A percentile compares a stretch with the other conserved stretches of the same genome.
Evolutionary conservation across 2,329 filamentous ascomycete genomes (phyloP).

Genomic region (Aspergillus ruber): DNA sequence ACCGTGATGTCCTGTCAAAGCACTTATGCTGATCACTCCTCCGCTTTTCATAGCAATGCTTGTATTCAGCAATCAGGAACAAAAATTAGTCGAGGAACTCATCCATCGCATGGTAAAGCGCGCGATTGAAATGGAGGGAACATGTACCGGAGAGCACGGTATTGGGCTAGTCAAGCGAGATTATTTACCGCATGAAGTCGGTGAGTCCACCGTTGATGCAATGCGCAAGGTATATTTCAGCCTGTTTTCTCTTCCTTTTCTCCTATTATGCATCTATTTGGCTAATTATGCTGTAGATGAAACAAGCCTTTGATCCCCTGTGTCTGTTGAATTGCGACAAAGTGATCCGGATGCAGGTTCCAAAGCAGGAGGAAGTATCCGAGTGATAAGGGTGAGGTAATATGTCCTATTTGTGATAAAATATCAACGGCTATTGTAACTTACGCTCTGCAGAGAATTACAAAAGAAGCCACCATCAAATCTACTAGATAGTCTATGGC

Average conservation of each 20-base stretch:
- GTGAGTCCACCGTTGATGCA: conserved; percentile 53
- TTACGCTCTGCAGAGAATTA: too few relatives aligned
- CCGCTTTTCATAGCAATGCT: conserved; percentile 46
- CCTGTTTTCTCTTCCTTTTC: too few relatives aligned
- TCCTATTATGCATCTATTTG: background rate
- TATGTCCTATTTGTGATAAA: too few relatives aligned
- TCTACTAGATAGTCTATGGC: too few relatives aligned
- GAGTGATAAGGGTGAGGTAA: too few relatives aligned
- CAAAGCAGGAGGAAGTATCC: conserved; percentile 42
- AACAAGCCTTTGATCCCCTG: conserved; percentile 60
- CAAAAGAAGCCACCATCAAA: too few relatives aligned
- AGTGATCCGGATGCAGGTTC: conserved; percentile 51
- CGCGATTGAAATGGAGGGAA: conserved; percentile 64
- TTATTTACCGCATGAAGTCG: conserved; percentile 57
- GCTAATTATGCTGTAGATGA: conserved; percentile 41
- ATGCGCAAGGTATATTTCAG: conserved; percentile 53
- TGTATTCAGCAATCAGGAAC: conserved; percentile 54
- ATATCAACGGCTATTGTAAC: too few relatives aligned
- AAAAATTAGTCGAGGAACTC: conserved; percentile 49
- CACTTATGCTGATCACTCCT: background rate
- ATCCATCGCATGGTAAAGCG: conserved; percentile 65
- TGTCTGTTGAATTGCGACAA: conserved; percentile 61
- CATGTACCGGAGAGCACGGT: conserved; percentile 66
- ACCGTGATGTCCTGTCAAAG: background rate
- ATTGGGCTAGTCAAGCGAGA: conserved; percentile 65